phyloP scores from a whole-genome alignment of 1,139 yeast genomes.

The Kazachstania sp. region DNA sequence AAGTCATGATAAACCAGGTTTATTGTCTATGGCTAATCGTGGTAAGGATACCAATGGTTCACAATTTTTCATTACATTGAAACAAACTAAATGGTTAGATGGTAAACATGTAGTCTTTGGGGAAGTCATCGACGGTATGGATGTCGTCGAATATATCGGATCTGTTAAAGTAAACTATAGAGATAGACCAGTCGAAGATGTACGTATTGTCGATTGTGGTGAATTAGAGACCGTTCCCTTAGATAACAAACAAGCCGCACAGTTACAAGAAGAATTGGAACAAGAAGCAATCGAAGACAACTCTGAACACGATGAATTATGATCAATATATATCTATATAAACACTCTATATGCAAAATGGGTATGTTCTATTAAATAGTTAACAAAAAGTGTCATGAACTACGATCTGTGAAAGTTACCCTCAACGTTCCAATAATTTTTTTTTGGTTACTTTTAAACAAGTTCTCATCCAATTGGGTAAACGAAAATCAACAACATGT shows the following conservation, averaged over 20 bases:
- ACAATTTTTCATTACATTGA: conserved; percentile 68
- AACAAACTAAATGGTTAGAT: conserved; percentile 53
- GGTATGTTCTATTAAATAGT: no score
- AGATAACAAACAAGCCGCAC: not conserved
- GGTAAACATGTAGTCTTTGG: conserved; percentile 74
- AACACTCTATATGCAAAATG: no score
- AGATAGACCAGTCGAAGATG: conserved; percentile 45
- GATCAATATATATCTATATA: no score
- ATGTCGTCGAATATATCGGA: conserved; percentile 48
- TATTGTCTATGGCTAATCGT: conserved; percentile 73
- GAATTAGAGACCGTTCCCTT: conserved; percentile 6
- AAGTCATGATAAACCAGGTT: conserved; percentile 58
- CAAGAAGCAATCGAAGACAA: not conserved
- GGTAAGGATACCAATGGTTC: conserved; percentile 77
- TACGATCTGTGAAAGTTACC: not conserved
- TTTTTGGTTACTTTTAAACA: no score
- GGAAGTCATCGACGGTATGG: conserved; percentile 61
- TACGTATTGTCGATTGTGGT: conserved; percentile 39
- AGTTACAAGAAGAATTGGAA: conserved; percentile 3
- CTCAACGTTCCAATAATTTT: not conserved
- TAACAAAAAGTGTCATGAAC: not conserved
- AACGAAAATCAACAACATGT: no score
- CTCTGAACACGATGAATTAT: conserved; percentile 5
- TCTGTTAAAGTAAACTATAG: conserved; percentile 41
- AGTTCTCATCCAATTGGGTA: no score